phyloP scores from a whole-genome alignment of 345 rosid genomes.

The Rhodamnia argentea region DNA sequence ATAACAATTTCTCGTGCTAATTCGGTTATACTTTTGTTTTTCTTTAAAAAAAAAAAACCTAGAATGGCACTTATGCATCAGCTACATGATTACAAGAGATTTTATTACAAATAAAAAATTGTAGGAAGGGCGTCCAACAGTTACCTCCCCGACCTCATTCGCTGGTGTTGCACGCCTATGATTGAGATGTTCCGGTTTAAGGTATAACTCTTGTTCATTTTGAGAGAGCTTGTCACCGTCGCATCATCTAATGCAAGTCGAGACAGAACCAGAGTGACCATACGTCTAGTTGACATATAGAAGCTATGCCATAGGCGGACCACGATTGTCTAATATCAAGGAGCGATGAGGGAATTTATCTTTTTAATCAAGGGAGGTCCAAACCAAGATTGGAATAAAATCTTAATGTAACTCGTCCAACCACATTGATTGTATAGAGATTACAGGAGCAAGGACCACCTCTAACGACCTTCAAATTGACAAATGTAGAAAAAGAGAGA shows the following conservation, averaged over 20 bases:
- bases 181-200: rapidly evolving
- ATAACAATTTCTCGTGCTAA: too few relatives aligned
- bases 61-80: background rate
- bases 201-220: too few relatives aligned
- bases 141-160: background rate
- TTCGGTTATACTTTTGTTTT: too few relatives aligned
- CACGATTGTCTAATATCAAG: background rate
- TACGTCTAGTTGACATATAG: rapidly evolving
- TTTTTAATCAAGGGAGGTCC: too few relatives aligned
- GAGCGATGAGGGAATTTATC: background rate
- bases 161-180: background rate
- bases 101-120: too few relatives aligned
- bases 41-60: too few relatives aligned
- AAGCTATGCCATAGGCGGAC: background rate
- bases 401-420: too few relatives aligned
- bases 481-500: background rate
- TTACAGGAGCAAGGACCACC: too few relatives aligned
- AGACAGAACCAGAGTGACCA: background rate
- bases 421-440: too few relatives aligned
- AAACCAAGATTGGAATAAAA: too few relatives aligned
- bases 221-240: rapidly evolving
- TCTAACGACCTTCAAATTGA: background rate
- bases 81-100: too few relatives aligned
- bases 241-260: background rate
- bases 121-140: background rate